A percentile compares a stretch with the other conserved stretches of the same genome.
Conservation (phyloP, 2,329 filamentous ascomycete genomes). For the Endocalyx cinctus region DNA sequence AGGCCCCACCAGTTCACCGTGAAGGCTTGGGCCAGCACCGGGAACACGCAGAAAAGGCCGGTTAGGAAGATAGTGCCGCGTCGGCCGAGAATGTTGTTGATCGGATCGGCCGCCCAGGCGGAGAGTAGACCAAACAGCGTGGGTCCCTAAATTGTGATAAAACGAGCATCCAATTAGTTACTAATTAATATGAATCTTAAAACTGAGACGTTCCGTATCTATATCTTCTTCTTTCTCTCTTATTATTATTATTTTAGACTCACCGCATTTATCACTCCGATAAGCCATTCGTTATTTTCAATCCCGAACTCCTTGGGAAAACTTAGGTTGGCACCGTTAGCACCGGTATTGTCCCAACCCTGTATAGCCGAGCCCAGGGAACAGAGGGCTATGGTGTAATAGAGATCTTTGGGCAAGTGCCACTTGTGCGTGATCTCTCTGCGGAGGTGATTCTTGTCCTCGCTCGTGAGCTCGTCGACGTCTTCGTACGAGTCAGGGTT, state of each 20-base stretch:
- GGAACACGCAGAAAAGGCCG: constrained; percentile 52
- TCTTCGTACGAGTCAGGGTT: constrained; percentile 43
- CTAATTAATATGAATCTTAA: constrained; percentile 36
- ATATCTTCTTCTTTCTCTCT: too few species aligned
- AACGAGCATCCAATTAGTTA: constrained; percentile 63
- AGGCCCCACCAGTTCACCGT: constrained; percentile 53
- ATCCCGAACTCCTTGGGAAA: background rate
- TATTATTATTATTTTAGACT: too few species aligned
- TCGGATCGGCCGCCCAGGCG: constrained; percentile 67
- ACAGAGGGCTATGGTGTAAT: constrained; percentile 53
- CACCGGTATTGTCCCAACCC: constrained; percentile 65
- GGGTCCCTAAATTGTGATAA: too few species aligned
- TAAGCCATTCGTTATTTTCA: too few species aligned
- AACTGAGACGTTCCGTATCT: too few species aligned
- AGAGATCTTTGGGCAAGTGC: constrained; percentile 61
- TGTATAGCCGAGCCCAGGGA: constrained; percentile 54
- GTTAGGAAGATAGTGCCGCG: constrained; percentile 54
- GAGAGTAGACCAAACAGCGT: too few species aligned
- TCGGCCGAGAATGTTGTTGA: constrained; percentile 64
- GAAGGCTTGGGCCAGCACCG: constrained; percentile 44
- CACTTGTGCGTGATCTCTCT: constrained; percentile 61
- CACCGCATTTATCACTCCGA: too few species aligned
- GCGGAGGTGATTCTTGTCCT: constrained; percentile 52
- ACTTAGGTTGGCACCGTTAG: constrained; percentile 58
- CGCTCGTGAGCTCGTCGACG: constrained; percentile 42